phyloP scores from a whole-genome alignment of 768 basidiomycete genomes.

The Leccinum uliginosum region DNA sequence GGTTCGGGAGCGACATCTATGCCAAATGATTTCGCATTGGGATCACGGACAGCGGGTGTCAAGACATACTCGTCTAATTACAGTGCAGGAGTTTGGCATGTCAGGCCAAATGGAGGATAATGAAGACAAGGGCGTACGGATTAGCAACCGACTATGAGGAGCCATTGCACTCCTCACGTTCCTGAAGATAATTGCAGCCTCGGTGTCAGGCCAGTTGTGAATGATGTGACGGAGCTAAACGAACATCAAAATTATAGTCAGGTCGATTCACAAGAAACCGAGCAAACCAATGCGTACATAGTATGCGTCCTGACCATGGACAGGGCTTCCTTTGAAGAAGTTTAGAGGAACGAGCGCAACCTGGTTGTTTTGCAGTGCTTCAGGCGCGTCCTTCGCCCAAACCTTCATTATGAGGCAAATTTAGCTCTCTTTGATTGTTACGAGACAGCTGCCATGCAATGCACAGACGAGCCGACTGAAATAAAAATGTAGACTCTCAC shows the following conservation, averaged over 20 bases:
- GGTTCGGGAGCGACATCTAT: slow-evolving; percentile 38
- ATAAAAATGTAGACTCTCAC: slow-evolving; percentile 3
- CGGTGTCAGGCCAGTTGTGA: slow-evolving; percentile 35
- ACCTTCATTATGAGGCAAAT: neutral
- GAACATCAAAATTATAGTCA: neutral
- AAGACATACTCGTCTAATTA: slow-evolving; percentile 22
- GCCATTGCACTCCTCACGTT: slow-evolving; percentile 28
- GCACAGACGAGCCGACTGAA: neutral
- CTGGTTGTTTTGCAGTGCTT: neutral
- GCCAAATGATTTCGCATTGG: slow-evolving; percentile 3
- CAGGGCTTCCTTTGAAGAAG: neutral
- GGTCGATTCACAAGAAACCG: neutral
- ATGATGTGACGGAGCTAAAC: slow-evolving; percentile 25
- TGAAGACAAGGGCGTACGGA: slow-evolving; percentile 22
- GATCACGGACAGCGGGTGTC: slow-evolving; percentile 7
- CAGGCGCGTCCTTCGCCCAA: neutral
- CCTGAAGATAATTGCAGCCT: slow-evolving; percentile 29
- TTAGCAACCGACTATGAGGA: slow-evolving; percentile 29
- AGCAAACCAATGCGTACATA: neutral
- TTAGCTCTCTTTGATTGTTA: neutral
- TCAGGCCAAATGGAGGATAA: neutral
- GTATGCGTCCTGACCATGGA: neutral
- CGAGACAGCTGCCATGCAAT: neutral
- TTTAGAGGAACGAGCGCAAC: neutral
- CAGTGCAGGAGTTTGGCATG: neutral